These are phyloP conservation scores for Trichoderma endophyticum DNA, from an alignment of 2,329 filamentous ascomycete species.

Conservation along the genomic window DNA sequence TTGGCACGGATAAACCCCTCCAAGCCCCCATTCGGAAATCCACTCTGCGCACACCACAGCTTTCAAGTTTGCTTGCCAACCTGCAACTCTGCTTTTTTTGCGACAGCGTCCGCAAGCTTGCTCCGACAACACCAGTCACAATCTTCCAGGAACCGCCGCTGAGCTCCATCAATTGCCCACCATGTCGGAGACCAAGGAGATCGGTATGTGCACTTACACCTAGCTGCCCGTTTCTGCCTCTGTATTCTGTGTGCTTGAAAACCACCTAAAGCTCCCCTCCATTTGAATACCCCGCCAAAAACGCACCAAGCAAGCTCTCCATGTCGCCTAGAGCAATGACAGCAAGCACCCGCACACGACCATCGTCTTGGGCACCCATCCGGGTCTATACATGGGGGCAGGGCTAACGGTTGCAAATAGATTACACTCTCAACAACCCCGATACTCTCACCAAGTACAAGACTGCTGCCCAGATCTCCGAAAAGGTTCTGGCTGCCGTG, in stretches of 20 bases:
- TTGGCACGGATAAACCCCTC: conserved; percentile 16
- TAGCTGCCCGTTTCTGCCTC: not conserved
- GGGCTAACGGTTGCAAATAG: conserved; percentile 41
- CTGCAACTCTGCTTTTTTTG: conserved; percentile 11
- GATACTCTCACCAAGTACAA: conserved; percentile 99
- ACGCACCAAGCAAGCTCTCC: conserved; percentile 14
- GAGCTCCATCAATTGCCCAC: conserved; percentile 28
- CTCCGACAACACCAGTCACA: conserved; percentile 20
- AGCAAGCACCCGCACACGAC: conserved; percentile 1
- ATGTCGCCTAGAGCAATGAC: not conserved
- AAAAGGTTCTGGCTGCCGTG: conserved; percentile 90
- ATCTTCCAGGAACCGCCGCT: conserved; percentile 9
- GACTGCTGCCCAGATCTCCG: conserved; percentile 89
- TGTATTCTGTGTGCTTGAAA: not conserved
- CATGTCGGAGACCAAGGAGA: conserved; percentile 46
- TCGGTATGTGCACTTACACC: conserved; percentile 35
- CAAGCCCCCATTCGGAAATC: conserved; percentile 14
- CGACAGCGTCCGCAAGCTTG: conserved; percentile 12
- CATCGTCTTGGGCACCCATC: not conserved
- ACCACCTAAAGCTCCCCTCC: not conserved
- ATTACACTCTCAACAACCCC: conserved; percentile 86
- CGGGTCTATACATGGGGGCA: not conserved
- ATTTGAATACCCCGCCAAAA: conserved; percentile 8
- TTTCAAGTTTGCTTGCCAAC: not conserved
- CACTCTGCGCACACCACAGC: conserved; percentile 17